Percentiles rank a stretch among this genome's conserved stretches.
Evolutionary conservation across 371 early-diverging fungal genomes (phyloP).

Genomic region (Synchytrium microbalum): DNA sequence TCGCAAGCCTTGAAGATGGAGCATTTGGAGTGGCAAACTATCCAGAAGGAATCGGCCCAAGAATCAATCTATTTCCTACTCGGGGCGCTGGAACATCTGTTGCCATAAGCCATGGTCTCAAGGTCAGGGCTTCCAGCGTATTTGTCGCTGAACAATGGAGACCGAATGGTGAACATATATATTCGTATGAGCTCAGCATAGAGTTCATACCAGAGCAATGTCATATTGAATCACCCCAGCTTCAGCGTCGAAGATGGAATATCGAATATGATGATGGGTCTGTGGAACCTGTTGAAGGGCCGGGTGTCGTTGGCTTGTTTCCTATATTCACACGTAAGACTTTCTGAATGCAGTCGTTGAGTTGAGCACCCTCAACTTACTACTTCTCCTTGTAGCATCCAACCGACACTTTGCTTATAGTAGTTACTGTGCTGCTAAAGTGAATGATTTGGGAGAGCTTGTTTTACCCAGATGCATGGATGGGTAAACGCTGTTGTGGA

Average conservation of each 20-base stretch:
- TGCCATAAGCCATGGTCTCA: neutral
- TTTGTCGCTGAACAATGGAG: neutral
- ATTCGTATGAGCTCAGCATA: neutral
- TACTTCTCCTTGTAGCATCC: neutral
- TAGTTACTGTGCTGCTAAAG: neutral
- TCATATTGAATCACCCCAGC: neutral
- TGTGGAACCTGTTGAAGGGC: neutral
- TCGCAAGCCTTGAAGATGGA: neutral
- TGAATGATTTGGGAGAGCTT: neutral
- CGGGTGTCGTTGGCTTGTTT: neutral
- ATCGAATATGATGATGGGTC: neutral
- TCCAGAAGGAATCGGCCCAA: neutral
- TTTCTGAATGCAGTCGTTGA: neutral
- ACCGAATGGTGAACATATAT: neutral
- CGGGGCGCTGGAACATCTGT: neutral
- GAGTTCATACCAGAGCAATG: neutral
- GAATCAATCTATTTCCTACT: neutral
- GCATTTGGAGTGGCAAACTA: neutral
- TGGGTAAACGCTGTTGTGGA: neutral
- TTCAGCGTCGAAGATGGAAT: neutral
- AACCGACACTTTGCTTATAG: neutral
- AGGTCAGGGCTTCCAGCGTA: neutral
- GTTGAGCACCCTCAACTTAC: too few relatives aligned
- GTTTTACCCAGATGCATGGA: neutral
- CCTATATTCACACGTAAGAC: neutral